Conservation (phyloP, 768 basidiomycete species). For the Mycena amicta region DNA sequence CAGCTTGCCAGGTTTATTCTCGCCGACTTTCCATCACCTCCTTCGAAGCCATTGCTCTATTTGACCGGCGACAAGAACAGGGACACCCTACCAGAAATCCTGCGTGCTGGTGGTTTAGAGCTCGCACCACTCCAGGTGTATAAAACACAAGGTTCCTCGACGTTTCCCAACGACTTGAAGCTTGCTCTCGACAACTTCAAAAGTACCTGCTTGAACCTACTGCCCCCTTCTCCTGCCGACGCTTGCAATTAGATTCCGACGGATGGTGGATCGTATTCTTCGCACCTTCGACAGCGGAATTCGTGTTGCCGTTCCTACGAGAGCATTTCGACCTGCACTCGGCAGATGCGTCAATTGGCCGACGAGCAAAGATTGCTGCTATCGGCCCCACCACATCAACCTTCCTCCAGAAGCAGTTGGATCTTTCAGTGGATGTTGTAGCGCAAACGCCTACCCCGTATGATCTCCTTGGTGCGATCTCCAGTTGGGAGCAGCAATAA, state of each 20-base stretch:
- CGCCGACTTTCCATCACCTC: conserved; percentile 28
- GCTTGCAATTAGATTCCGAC: conserved; percentile 20
- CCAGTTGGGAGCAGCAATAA: background rate
- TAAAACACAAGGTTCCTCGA: conserved; percentile 58
- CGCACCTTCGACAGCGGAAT: conserved; percentile 70
- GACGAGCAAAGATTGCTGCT: conserved; percentile 47
- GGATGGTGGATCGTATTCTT: conserved; percentile 77
- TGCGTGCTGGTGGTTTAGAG: conserved; percentile 46
- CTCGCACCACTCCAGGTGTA: conserved; percentile 68
- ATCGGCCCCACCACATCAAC: conserved; percentile 71
- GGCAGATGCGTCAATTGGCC: background rate
- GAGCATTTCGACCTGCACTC: conserved; percentile 45
- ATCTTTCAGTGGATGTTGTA: conserved; percentile 55
- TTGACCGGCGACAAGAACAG: conserved; percentile 88
- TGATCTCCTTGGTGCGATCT: conserved; percentile 42
- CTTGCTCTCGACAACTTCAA: conserved; percentile 28
- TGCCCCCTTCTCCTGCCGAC: background rate
- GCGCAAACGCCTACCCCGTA: conserved; percentile 60
- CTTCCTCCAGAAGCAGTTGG: conserved; percentile 49
- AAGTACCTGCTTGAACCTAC: conserved; percentile 23
- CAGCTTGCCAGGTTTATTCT: conserved; percentile 68
- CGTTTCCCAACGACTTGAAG: conserved; percentile 49
- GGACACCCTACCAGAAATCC: conserved; percentile 59
- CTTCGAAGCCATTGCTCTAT: conserved; percentile 54
- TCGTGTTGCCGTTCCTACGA: conserved; percentile 53